These are phyloP conservation scores for Halophytophthora polymorphica DNA, from an alignment of 352 stramenopile genomes.

Conservation along the genomic window DNA sequence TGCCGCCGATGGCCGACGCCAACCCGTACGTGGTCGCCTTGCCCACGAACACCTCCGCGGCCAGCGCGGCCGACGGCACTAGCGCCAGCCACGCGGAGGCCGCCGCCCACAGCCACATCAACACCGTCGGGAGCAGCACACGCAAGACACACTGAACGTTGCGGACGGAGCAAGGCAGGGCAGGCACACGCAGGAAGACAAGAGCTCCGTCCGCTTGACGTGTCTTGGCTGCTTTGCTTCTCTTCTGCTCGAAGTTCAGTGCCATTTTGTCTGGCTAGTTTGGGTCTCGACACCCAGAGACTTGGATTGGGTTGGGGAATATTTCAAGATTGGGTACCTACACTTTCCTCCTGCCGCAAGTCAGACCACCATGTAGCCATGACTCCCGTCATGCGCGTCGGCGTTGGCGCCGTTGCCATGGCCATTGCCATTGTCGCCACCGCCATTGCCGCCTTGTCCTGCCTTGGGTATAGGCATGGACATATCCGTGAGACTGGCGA, in stretches of 20 bases:
- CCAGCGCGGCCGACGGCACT: neutral
- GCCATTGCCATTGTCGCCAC: slow-evolving; percentile 5
- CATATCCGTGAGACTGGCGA: slow-evolving; percentile 12
- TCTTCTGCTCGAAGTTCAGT: no score
- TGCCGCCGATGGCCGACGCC: slow-evolving; percentile 36
- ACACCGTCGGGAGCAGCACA: neutral
- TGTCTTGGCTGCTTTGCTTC: no score
- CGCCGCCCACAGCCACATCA: slow-evolving; percentile 6
- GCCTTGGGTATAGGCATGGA: slow-evolving; percentile 17
- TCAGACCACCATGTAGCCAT: slow-evolving; percentile 38
- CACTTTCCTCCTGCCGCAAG: neutral
- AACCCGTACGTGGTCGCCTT: slow-evolving; percentile 54
- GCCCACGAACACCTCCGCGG: slow-evolving; percentile 39
- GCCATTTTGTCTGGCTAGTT: neutral
- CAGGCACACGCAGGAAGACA: no score
- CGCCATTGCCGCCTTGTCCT: neutral
- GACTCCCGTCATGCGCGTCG: neutral
- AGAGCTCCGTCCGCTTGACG: no score
- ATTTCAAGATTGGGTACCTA: neutral
- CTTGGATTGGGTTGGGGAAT: neutral
- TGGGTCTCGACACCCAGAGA: no score
- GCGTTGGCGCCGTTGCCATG: neutral
- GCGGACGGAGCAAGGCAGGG: no score
- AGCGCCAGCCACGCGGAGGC: slow-evolving; percentile 1
- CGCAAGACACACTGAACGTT: no score